A percentile compares a stretch with the other conserved stretches of the same genome.
Evolutionary conservation across 495 filamentous ascomycete genomes (phyloP).

Genomic region (Amphirosellinia nigrospora): DNA sequence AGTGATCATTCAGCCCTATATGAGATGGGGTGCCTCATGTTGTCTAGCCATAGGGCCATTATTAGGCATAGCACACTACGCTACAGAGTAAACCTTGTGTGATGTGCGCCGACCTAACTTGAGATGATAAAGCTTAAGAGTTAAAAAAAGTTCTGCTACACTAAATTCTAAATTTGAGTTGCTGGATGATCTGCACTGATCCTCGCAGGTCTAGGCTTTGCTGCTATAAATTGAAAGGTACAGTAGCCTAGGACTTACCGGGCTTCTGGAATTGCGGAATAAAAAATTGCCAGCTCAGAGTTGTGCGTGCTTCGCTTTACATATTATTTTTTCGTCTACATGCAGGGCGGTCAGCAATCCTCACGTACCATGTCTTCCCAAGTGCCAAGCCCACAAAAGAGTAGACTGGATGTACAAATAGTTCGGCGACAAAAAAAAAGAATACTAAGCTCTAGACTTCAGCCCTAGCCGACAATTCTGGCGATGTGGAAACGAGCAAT

Average conservation of each 20-base stretch:
- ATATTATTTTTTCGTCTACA: background rate
- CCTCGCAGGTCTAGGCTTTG: background rate
- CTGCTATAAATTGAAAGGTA: background rate
- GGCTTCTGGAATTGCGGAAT: background rate
- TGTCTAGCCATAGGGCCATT: background rate
- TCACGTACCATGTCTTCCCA: background rate
- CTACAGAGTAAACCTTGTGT: background rate
- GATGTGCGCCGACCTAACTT: background rate
- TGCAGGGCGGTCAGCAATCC: background rate
- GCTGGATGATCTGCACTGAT: slow-evolving; percentile 9
- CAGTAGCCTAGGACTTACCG: background rate
- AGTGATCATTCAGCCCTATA: slow-evolving; percentile 12
- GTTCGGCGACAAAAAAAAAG: background rate
- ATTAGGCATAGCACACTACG: background rate
- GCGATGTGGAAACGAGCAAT: slow-evolving; percentile 8
- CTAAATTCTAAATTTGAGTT: slow-evolving; percentile 11
- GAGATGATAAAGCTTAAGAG: slow-evolving; percentile 7
- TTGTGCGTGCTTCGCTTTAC: background rate
- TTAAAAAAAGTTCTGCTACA: slow-evolving; percentile 15
- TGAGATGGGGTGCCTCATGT: slow-evolving; percentile 10
- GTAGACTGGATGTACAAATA: background rate
- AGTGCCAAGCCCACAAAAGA: background rate
- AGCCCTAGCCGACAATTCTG: slow-evolving; percentile 11
- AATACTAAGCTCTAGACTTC: background rate
- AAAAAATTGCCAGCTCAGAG: background rate